Evolutionary conservation across 2,329 filamentous ascomycete genomes (phyloP).

Genomic region (Botryotinia convoluta): DNA sequence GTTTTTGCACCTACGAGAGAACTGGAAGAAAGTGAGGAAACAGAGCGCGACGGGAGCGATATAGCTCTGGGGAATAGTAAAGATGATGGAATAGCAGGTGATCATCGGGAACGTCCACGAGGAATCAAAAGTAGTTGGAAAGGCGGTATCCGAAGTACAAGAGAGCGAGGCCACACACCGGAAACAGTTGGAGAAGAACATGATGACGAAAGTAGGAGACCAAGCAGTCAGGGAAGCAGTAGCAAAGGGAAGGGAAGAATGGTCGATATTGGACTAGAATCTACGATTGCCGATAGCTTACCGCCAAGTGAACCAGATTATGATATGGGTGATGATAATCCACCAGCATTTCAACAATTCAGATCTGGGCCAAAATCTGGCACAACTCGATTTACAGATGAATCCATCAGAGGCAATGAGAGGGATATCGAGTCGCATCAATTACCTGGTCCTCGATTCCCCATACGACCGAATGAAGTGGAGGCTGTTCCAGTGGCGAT

Average conservation of each 20-base stretch:
- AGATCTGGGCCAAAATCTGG: constrained; percentile 34
- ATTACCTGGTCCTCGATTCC: constrained; percentile 23
- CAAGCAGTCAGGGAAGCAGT: constrained; percentile 34
- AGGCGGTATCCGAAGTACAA: constrained; percentile 41
- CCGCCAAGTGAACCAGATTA: constrained; percentile 59
- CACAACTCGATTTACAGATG: constrained; percentile 34
- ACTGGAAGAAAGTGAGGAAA: constrained; percentile 80
- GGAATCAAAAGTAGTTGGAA: constrained; percentile 66
- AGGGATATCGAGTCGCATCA: constrained; percentile 30
- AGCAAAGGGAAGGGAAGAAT: constrained; percentile 64
- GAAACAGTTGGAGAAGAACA: constrained; percentile 41
- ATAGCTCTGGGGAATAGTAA: constrained; percentile 53
- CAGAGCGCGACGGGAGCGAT: constrained; percentile 67
- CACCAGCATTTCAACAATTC: constrained; percentile 63
- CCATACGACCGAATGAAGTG: constrained; percentile 34
- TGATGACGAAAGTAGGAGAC: constrained; percentile 33
- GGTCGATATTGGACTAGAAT: constrained; percentile 84
- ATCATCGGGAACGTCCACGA: constrained; percentile 44
- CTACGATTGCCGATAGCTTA: constrained; percentile 57
- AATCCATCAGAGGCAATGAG: constrained; percentile 27
- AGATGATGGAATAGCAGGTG: constrained; percentile 46
- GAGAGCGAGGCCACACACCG: constrained; percentile 32
- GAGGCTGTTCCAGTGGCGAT: constrained; percentile 54
- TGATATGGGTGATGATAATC: constrained; percentile 53
- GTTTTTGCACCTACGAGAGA: constrained; percentile 77